Conservation (phyloP, 2,329 filamentous ascomycete species). For the Xylaria polymorpha region DNA sequence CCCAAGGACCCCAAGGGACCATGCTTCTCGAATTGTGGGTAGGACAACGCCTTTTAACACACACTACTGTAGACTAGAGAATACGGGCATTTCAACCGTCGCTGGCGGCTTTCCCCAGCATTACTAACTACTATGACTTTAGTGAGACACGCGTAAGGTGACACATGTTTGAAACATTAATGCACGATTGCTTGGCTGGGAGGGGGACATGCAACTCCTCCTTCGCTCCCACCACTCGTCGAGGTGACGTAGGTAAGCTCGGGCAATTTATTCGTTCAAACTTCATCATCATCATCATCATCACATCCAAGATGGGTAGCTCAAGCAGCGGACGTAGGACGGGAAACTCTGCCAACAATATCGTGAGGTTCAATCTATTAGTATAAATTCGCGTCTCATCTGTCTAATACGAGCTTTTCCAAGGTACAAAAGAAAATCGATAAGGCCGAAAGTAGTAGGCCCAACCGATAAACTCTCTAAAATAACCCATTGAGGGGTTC, state of each 20-base stretch:
- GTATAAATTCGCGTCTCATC: background rate
- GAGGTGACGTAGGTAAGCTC: background rate
- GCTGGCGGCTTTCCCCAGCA: background rate
- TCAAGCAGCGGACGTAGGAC: too few relatives aligned
- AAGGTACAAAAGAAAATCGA: background rate
- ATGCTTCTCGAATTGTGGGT: background rate
- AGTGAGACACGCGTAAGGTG: background rate
- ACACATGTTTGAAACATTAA: background rate
- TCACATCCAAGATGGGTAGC: background rate
- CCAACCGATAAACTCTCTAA: background rate
- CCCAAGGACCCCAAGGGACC: background rate
- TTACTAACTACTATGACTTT: background rate
- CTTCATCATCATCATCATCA: too few relatives aligned
- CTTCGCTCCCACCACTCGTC: background rate
- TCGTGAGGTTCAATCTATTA: background rate
- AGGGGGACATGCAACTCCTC: too few relatives aligned
- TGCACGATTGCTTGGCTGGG: background rate
- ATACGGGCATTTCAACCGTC: conserved; percentile 6
- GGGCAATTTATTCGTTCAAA: background rate
- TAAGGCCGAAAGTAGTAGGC: background rate
- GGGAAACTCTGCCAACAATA: background rate
- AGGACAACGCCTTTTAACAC: background rate
- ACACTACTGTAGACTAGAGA: too few relatives aligned
- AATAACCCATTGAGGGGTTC: background rate
- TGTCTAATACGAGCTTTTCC: background rate